These are phyloP conservation scores for Delphinella strobiligena DNA, from an alignment of 2,329 filamentous ascomycete species.

Conservation along the genomic window DNA sequence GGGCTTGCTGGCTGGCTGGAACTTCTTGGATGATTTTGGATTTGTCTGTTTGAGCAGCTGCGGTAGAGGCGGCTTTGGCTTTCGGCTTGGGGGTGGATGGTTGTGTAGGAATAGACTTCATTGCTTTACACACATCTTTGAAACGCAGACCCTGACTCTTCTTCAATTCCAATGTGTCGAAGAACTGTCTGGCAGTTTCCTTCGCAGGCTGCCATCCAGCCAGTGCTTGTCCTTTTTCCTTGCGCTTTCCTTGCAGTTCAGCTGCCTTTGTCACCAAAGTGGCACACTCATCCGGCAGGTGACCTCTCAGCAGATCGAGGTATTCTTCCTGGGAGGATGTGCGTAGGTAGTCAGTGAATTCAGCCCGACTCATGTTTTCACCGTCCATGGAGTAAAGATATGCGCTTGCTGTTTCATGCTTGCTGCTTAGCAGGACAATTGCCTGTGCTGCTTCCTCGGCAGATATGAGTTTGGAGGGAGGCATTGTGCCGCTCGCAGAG, in stretches of 20 bases:
- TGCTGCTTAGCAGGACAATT: conserved; percentile 3
- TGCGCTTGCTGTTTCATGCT: conserved; percentile 3
- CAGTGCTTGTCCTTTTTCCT: neutral
- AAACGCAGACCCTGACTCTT: neutral
- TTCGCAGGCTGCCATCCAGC: neutral
- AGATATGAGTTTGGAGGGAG: neutral
- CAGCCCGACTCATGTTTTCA: neutral
- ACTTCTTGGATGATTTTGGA: neutral
- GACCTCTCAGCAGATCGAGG: conserved; percentile 6
- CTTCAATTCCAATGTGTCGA: conserved; percentile 2
- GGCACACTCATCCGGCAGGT: conserved; percentile 3
- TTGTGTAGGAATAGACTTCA: neutral
- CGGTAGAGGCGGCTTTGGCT: neutral
- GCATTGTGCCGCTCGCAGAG: too few species aligned
- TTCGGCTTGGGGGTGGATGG: neutral
- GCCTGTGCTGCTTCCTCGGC: conserved; percentile 3
- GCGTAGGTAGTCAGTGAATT: conserved; percentile 1
- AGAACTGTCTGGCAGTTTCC: conserved; percentile 2
- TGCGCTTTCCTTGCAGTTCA: neutral
- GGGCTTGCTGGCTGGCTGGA: neutral
- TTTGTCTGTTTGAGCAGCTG: neutral
- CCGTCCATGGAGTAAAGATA: conserved; percentile 1
- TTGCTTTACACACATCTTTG: conserved; percentile 4
- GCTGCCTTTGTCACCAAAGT: conserved; percentile 4
- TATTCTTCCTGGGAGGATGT: conserved; percentile 7